Conservation (phyloP, 2,329 filamentous ascomycete genomes). For the Ceratocystis diversiconidia region DNA sequence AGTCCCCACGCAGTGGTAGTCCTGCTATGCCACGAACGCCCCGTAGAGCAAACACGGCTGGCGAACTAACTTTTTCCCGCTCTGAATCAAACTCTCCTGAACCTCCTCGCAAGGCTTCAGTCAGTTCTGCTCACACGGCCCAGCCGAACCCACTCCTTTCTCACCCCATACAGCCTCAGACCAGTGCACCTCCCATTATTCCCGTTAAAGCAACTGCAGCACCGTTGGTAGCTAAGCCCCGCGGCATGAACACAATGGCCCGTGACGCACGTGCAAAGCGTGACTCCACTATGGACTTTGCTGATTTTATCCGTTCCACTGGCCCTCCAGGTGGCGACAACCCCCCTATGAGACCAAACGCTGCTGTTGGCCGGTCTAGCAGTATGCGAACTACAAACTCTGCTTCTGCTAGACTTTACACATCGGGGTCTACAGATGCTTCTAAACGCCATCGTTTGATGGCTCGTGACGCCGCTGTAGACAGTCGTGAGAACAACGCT, state of each 20-base stretch:
- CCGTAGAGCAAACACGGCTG: conserved; percentile 36
- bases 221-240: conserved; percentile 1
- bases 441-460: conserved; percentile 43
- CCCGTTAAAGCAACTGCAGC: conserved; percentile 17
- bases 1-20: conserved; percentile 24
- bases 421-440: conserved; percentile 19
- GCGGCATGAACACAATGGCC: conserved; percentile 27
- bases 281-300: conserved; percentile 68
- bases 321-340: conserved; percentile 45
- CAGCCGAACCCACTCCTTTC: conserved; percentile 16
- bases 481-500: conserved; percentile 52
- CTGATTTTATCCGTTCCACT: conserved; percentile 77
- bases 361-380: conserved; percentile 25
- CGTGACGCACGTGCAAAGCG: conserved; percentile 58
- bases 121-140: conserved; percentile 16
- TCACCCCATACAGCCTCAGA: conserved; percentile 15
- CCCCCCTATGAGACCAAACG: conserved; percentile 21
- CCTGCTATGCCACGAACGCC: conserved; percentile 30
- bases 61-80: conserved; percentile 30
- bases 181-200: conserved; percentile 17
- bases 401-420: conserved; percentile 22
- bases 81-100: conserved; percentile 34
- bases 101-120: conserved; percentile 16
- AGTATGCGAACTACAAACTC: conserved; percentile 29
- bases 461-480: conserved; percentile 56